Conservation (phyloP, 1,139 yeast genomes). For the Casaregolazyma suthepensis region DNA sequence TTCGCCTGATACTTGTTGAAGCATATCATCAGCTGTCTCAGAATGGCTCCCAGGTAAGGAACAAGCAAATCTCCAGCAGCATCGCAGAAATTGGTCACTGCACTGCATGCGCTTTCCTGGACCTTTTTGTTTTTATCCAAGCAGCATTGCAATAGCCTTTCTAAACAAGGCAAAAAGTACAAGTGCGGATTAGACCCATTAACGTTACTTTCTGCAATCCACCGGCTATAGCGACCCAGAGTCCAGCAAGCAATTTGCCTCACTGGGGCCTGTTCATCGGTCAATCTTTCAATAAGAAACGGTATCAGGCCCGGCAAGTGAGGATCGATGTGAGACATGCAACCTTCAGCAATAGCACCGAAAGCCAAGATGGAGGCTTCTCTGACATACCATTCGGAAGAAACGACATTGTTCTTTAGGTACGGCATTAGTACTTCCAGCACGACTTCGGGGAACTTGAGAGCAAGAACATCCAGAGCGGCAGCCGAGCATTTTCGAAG, state of each 20-base stretch:
- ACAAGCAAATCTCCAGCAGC: conserved; percentile 56
- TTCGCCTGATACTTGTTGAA: conserved; percentile 74
- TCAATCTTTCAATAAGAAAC: conserved; percentile 71
- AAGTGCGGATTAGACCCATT: conserved; percentile 52
- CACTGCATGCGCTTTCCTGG: conserved; percentile 89
- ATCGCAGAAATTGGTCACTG: conserved; percentile 78
- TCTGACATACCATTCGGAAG: conserved; percentile 77
- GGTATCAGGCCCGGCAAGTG: conserved; percentile 80
- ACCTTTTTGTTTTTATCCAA: conserved; percentile 84
- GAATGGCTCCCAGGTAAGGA: conserved; percentile 58
- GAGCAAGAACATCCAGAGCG: conserved; percentile 75
- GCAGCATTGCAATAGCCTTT: conserved; percentile 66
- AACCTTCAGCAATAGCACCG: conserved; percentile 93
- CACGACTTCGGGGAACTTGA: conserved; percentile 61
- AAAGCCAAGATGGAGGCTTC: conserved; percentile 92
- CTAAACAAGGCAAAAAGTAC: conserved; percentile 71
- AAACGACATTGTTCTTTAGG: conserved; percentile 61
- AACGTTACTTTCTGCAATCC: conserved; percentile 53
- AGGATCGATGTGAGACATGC: conserved; percentile 62
- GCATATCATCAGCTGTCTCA: conserved; percentile 67
- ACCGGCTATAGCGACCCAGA: conserved; percentile 70
- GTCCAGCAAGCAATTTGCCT: conserved; percentile 97
- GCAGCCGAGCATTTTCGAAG: conserved; percentile 93
- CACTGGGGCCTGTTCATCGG: conserved; percentile 75
- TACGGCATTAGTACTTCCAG: conserved; percentile 66